Percentiles rank a stretch among this genome's conserved stretches.
phyloP scores from a whole-genome alignment of 495 filamentous ascomycete genomes.

The Emericellopsis terricola region DNA sequence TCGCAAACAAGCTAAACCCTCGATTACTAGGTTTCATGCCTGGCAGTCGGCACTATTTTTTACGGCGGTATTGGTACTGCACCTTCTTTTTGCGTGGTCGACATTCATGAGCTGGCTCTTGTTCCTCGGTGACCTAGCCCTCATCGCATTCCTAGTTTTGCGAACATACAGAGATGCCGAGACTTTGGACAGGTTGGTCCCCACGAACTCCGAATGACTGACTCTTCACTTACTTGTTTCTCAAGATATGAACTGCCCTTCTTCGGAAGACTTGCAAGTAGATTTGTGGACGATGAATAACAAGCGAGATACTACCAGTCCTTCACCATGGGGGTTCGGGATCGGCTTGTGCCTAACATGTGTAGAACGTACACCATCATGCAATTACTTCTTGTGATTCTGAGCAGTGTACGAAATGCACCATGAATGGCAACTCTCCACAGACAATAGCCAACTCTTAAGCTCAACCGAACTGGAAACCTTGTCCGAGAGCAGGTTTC shows the following conservation, averaged over 20 bases:
- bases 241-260: slow-evolving; percentile 66
- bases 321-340: too few relatives aligned
- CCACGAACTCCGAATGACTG: background rate
- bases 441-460: too few relatives aligned
- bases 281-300: slow-evolving; percentile 87
- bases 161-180: slow-evolving; percentile 81
- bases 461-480: too few relatives aligned
- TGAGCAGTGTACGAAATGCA: too few relatives aligned
- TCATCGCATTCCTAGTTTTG: slow-evolving; percentile 62
- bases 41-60: slow-evolving; percentile 90
- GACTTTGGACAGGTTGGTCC: slow-evolving; percentile 57
- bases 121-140: slow-evolving; percentile 49
- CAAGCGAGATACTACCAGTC: too few relatives aligned
- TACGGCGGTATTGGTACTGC: slow-evolving; percentile 64
- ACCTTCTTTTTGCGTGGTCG: slow-evolving; percentile 74
- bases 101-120: slow-evolving; percentile 70
- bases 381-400: too few relatives aligned
- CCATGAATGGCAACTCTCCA: too few relatives aligned
- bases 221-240: slow-evolving; percentile 2
- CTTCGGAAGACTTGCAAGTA: slow-evolving; percentile 69
- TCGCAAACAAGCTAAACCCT: background rate
- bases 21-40: slow-evolving; percentile 77
- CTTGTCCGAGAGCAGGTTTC: too few relatives aligned
- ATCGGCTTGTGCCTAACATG: too few relatives aligned
- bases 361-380: too few relatives aligned